A percentile compares a stretch with the other conserved stretches of the same genome.
Evolutionary conservation across 2,329 filamentous ascomycete species (phyloP).

Genomic region (Fusarium sp.): DNA sequence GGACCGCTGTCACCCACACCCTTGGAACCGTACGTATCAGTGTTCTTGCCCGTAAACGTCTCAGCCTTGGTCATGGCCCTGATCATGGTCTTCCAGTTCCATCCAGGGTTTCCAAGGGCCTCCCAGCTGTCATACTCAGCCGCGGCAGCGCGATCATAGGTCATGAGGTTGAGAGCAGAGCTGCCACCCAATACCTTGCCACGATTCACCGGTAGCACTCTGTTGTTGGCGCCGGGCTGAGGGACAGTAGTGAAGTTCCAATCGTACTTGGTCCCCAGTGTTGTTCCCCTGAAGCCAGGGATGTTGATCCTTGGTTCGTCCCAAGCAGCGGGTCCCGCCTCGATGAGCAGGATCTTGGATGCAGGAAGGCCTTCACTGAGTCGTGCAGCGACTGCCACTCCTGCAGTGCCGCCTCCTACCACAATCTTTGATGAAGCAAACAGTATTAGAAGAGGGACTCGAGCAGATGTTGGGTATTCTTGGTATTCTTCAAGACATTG

Average conservation of each 20-base stretch:
- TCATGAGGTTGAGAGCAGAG: conserved; percentile 47
- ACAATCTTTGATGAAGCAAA: conserved; percentile 30
- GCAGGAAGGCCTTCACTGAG: conserved; percentile 43
- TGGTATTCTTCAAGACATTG: not conserved
- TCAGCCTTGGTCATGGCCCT: conserved; percentile 25
- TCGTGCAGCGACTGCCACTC: conserved; percentile 46
- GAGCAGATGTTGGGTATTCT: not conserved
- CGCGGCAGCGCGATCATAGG: conserved; percentile 41
- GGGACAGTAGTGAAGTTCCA: conserved; percentile 44
- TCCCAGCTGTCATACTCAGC: conserved; percentile 50
- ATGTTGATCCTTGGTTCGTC: conserved; percentile 23
- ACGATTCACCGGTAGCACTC: conserved; percentile 33
- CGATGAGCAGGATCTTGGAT: conserved; percentile 14
- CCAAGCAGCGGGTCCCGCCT: conserved; percentile 9
- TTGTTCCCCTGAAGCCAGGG: conserved; percentile 16
- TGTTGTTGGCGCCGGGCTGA: conserved; percentile 37
- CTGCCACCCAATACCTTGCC: conserved; percentile 46
- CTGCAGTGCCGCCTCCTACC: conserved; percentile 47
- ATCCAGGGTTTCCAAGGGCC: conserved; percentile 49
- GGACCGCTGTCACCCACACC: conserved; percentile 34
- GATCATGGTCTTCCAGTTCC: conserved; percentile 48
- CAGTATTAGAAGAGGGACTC: not conserved
- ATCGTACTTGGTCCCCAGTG: conserved; percentile 44
- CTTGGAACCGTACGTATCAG: conserved; percentile 33
- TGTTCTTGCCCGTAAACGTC: conserved; percentile 38